phyloP scores from a whole-genome alignment of 768 basidiomycete species.

The Leccinum boreale region DNA sequence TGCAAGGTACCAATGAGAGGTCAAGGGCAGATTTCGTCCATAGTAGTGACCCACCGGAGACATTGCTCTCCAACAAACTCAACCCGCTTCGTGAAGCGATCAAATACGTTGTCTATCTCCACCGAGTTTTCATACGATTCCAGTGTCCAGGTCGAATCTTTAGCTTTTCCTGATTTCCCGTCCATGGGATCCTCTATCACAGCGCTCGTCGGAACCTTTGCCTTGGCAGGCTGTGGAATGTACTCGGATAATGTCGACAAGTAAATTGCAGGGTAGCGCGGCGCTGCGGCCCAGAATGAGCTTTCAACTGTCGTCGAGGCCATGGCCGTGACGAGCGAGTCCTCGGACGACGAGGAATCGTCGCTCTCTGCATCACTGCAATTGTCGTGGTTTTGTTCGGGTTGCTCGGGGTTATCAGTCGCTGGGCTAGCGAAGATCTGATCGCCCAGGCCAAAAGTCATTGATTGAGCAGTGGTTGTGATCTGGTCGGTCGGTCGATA shows the following conservation, averaged over 20 bases:
- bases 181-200: slow-evolving; percentile 41
- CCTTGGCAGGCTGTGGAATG: slow-evolving; percentile 54
- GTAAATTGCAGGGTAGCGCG: slow-evolving; percentile 66
- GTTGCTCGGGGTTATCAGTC: slow-evolving; percentile 15
- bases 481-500: slow-evolving; percentile 15
- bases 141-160: slow-evolving; percentile 54
- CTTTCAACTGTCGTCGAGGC: slow-evolving; percentile 51
- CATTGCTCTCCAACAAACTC: slow-evolving; percentile 77
- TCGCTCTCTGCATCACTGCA: slow-evolving; percentile 36
- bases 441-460: slow-evolving; percentile 55
- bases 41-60: slow-evolving; percentile 54
- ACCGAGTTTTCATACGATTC: slow-evolving; percentile 83
- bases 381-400: slow-evolving; percentile 17
- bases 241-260: slow-evolving; percentile 65
- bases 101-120: slow-evolving; percentile 81
- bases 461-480: slow-evolving; percentile 28
- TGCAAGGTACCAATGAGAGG: slow-evolving; percentile 27
- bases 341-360: slow-evolving; percentile 38
- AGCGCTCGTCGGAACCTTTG: slow-evolving; percentile 39
- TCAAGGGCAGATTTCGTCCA: not conserved
- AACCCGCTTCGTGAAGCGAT: slow-evolving; percentile 75
- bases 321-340: slow-evolving; percentile 56
- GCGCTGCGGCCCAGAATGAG: slow-evolving; percentile 65
- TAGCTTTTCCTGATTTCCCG: slow-evolving; percentile 44
- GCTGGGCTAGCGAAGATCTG: slow-evolving; percentile 56